phyloP scores from a whole-genome alignment of 805 yeast genomes.

The Metschnikowia continentalis region DNA sequence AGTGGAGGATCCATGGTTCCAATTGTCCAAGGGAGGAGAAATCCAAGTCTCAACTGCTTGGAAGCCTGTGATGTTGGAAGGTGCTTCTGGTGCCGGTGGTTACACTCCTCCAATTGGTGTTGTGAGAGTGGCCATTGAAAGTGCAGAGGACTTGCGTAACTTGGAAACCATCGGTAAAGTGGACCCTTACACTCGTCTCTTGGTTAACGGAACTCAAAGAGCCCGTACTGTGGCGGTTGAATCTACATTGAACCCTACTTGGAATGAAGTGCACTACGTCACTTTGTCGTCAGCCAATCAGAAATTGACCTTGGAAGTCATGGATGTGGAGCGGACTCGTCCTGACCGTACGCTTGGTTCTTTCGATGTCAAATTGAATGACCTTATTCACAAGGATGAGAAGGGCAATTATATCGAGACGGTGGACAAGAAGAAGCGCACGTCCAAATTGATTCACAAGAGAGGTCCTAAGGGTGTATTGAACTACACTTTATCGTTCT shows the following conservation, averaged over 20 bases:
- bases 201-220: constrained; percentile 71
- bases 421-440: constrained; percentile 51
- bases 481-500: constrained; percentile 72
- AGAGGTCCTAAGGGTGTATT: constrained; percentile 83
- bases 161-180: constrained; percentile 85
- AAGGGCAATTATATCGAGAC: constrained; percentile 55
- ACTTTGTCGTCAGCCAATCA: constrained; percentile 83
- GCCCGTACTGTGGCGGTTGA: constrained; percentile 71
- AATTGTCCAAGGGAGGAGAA: constrained; percentile 71
- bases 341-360: constrained; percentile 86
- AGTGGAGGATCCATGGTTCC: constrained; percentile 75
- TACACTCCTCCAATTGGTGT: constrained; percentile 96
- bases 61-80: constrained; percentile 78
- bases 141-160: constrained; percentile 73
- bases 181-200: constrained; percentile 84
- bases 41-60: constrained; percentile 66
- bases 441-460: constrained; percentile 62
- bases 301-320: constrained; percentile 76
- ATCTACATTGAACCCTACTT: constrained; percentile 72
- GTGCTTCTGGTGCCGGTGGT: constrained; percentile 68
- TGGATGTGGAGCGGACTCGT: constrained; percentile 82
- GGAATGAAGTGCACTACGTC: constrained; percentile 78
- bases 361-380: constrained; percentile 63
- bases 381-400: constrained; percentile 66
- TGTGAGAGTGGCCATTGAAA: constrained; percentile 64